Base-by-base conservation (phyloP, 768 basidiomycete species). In the Tricholoma terreum region DNA sequence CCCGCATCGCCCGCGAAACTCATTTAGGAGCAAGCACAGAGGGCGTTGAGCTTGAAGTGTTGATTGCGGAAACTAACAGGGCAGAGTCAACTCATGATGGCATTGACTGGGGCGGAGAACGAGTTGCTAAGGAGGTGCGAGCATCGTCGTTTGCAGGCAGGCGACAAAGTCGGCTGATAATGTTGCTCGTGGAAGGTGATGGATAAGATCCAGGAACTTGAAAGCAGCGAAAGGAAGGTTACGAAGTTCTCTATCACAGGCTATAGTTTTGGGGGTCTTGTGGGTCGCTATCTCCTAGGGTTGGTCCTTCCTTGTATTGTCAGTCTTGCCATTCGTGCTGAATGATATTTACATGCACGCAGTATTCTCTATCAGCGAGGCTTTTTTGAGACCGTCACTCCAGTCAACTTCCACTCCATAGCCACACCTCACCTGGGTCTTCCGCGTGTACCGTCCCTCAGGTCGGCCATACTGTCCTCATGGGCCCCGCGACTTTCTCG, bases 361-460 rank as follows among this genome's bases (percentile, higher is more conserved):
- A 89, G 87, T 2, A 79, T 89, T 49, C 73, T 92, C 34, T 73
- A 83, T 50, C 84, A 86, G 56, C 78, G 79, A 48, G 77, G 78
- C 8, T 90, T 93, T 73, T 94, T 94, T 63, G 77, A 85, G 2
- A 72, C 74, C 3, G 79, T 92, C 40, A 71, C 73, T 21, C 90
- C 91, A 1, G 79, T 89, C 55, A 91, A 91, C 67, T 94, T 94
- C 67, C 82, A 83, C 50, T 90, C 92, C 0, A 73, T 94, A 50
- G 89, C 91, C 1, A 90, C 91, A 0, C 92, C 92, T 1, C 87
- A 91, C 58, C 75, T 92, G 35, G 92, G 92, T 8, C 77, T 91
- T 5, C 84, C 83, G 6, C 74, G 75, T 63, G 85, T 85, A 57
- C 77, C 79, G 33, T 82, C 84, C 3, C 69, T 86, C 22, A 65